Base-by-base conservation (phyloP, 2,329 filamentous ascomycete species). In the Phialophora macrospora region DNA sequence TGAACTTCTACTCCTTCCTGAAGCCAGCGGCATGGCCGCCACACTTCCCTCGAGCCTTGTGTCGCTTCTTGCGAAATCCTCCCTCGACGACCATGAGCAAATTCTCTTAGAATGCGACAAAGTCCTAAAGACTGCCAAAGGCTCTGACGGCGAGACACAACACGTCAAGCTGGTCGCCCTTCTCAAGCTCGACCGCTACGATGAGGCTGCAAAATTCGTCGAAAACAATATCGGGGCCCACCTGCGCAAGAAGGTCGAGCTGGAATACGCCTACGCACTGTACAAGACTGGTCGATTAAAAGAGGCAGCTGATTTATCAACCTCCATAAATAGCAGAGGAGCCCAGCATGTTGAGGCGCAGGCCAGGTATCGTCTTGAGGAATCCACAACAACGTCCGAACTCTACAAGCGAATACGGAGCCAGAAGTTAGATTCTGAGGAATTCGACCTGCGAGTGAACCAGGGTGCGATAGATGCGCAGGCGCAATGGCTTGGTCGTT, bases 231-330 rank as follows among this genome's bases (percentile, higher is more conserved):
- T 77, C 56, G 83, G 84, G 24, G 80, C 84, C 68, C 75, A 74
- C 56, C 73, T 89, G 72, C 85, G 87, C 76, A 77, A 84, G 69
- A 78, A 75, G 70, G 84, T 84, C 3, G 75, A 77, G n/a, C 75
- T 88, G 68, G 87, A 88, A 73, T 85, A 87, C 74, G 84, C 85
- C 22, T 89, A 89, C 77, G 83, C 84, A 28, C 77, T 88, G 52
- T 89, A 89, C 77, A 89, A 88, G 70, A 79, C 80, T 44, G 87
- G 86, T 34, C 80, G 82, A 57, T 78, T 84, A 28, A 78, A 81
- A 26, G 81, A 85, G 72, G 87, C 87, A 20, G 82, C 81, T 12
- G 77, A 82, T 30, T 74, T 86, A 30, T 83, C 84, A 26, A 77
- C 80, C 11, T 74, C 73, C 4, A 73, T 75, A 26, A 71, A 74